Base-by-base conservation (phyloP, 306 rosid genomes). In the Prinsepia uniflora region DNA sequence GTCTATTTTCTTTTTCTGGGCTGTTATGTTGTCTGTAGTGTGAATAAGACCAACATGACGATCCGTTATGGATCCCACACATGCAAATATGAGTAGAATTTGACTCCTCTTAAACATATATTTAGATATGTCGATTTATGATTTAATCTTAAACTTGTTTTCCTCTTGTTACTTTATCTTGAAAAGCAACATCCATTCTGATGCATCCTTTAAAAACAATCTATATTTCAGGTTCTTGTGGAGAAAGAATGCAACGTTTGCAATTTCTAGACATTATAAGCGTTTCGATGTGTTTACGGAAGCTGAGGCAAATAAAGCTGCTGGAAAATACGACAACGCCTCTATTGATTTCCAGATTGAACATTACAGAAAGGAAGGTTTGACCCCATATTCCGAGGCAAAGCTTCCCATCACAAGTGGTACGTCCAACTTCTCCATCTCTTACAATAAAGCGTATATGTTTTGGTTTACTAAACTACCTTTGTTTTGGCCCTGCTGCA, bases 291-390 rank as follows among this genome's bases (percentile, higher is more conserved):
- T 87, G 40, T 94, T 91, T 69, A 12, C 74, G 12, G 99, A 94
- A 92, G 99, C 99, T 2, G 99, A 94, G 79, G 99, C 99, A 59
- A 94, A 94, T 78, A 94, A 94, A 82, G 96, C 83, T 80, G 99
- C 97, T n/a, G 79, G 78, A 73, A 94, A 94, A 83, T 94, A 94
- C 47, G 82, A 85, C 40, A 94, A 87, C 70, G 86, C 87, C 75
- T 94, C 99, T 24, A 91, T 94, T 63, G 97, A 94, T 84, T 94
- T 76, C 72, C 99, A 94, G 83, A 63, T 91, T 49, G 87, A 86
- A 41, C 91, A 89, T 84, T 94, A 94, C 84, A 88, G 79, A 83
- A 86, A 70, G 40, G 96, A 94, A 81, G 99, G 99, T 18, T 76
- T 94, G 89, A 83, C 87, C 62, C 95, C 97, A 53, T 94, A 94